Percentiles rank a stretch among this genome's conserved stretches.
Evolutionary conservation across 345 rosid species (phyloP).

Genomic region (Kernera saxatilis): DNA sequence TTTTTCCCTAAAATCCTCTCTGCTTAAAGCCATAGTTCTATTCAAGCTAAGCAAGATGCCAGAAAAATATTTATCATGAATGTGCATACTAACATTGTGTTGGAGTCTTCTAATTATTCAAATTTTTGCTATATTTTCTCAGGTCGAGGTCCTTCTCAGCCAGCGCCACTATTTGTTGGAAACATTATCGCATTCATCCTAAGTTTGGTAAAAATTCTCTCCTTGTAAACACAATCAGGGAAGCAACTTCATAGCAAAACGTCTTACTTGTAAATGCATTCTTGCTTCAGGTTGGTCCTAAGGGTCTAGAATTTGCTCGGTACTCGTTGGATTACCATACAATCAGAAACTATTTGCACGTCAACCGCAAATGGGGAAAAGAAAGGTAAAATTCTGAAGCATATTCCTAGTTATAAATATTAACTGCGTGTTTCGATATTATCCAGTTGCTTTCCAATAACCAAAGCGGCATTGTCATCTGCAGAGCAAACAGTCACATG

Average conservation of each 20-base stretch:
- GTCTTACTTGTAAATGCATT: neutral
- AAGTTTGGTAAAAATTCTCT: conserved; percentile 57
- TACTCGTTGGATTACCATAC: conserved; percentile 97
- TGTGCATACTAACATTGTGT: conserved; percentile 2
- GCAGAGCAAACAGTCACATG: conserved; percentile 72
- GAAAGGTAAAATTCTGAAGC: conserved; percentile 49
- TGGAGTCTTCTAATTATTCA: neutral
- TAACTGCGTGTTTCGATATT: neutral
- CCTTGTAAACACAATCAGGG: neutral
- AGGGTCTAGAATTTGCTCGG: conserved; percentile 94
- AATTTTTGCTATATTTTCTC: conserved; percentile 9
- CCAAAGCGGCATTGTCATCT: neutral
- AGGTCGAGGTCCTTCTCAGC: conserved; percentile 91
- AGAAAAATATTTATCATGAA: neutral
- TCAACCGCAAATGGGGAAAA: conserved; percentile 78
- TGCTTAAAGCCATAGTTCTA: neutral
- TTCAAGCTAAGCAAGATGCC: neutral
- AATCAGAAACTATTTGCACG: conserved; percentile 77
- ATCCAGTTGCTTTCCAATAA: neutral
- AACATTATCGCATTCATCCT: conserved; percentile 70
- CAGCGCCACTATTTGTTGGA: conserved; percentile 78
- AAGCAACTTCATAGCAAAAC: conserved; percentile 4
- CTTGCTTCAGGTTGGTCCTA: conserved; percentile 73
- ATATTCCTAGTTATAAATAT: neutral
- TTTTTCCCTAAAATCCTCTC: neutral